Evolutionary conservation across 257 asterid species (phyloP).

Genomic region (Nicotiana attenuata): DNA sequence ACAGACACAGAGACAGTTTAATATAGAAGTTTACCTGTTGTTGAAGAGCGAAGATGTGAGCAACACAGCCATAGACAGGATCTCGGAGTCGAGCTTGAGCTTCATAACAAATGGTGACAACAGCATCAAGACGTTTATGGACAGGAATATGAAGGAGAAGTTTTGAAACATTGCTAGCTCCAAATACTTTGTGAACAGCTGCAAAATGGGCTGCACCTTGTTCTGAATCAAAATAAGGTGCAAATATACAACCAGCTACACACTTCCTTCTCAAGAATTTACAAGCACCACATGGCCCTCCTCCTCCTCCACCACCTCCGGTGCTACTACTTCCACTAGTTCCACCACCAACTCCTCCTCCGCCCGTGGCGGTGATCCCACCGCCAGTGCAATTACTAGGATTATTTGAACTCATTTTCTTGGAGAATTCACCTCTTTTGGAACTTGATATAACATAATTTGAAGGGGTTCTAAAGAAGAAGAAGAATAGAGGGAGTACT

Average conservation of each 20-base stretch:
- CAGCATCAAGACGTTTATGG: conserved; percentile 73
- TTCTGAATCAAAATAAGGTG: conserved; percentile 90
- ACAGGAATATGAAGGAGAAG: conserved; percentile 76
- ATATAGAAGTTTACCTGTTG: conserved; percentile 58
- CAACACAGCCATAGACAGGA: conserved; percentile 87
- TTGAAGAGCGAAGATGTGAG: conserved; percentile 79
- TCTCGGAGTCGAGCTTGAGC: conserved; percentile 92
- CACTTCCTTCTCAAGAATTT: conserved; percentile 93
- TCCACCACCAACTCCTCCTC: conserved; percentile 26
- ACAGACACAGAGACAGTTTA: neutral
- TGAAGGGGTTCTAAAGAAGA: conserved; percentile 3
- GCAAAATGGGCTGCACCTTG: conserved; percentile 98
- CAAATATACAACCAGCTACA: conserved; percentile 80
- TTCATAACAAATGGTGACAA: conserved; percentile 80
- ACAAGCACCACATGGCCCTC: conserved; percentile 99
- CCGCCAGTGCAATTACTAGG: conserved; percentile 29
- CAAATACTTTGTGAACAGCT: conserved; percentile 97
- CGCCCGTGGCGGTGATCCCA: conserved; percentile 8
- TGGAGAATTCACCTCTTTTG: neutral
- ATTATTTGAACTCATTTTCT: conserved; percentile 19
- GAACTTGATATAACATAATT: neutral
- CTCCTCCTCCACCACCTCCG: conserved; percentile 32
- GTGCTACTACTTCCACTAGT: conserved; percentile 16
- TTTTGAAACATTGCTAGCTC: conserved; percentile 94
- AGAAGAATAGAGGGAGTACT: neutral